phyloP scores from a whole-genome alignment of 192 early-diverging fungal genomes.

The Coemansia sp. region DNA sequence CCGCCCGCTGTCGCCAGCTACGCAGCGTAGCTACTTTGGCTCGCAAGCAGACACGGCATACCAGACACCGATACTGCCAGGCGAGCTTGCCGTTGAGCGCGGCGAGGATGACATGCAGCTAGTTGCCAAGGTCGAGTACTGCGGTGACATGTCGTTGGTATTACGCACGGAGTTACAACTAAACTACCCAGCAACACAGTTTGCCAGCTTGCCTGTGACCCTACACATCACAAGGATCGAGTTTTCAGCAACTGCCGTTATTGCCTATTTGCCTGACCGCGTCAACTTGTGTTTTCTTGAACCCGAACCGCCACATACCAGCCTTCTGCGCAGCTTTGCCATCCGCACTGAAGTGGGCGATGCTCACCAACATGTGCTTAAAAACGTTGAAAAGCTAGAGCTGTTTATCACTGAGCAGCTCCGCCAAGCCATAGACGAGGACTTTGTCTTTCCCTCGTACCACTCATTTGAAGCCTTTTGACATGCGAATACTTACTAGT shows the following conservation, averaged over 20 bases:
- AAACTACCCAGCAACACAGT: constrained; percentile 75
- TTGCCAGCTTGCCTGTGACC: constrained; percentile 74
- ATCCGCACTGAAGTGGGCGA: constrained; percentile 55
- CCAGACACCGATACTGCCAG: constrained; percentile 10
- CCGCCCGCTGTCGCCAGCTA: constrained; percentile 30
- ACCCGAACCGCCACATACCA: constrained; percentile 42
- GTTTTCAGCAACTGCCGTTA: constrained; percentile 69
- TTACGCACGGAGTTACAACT: constrained; percentile 70
- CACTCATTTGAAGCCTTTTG: constrained; percentile 59
- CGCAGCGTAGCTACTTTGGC: constrained; percentile 25
- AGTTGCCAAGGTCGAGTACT: constrained; percentile 63
- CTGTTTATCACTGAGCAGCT: constrained; percentile 79
- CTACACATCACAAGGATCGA: constrained; percentile 70
- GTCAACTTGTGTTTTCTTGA: constrained; percentile 76
- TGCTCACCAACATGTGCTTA: constrained; percentile 61
- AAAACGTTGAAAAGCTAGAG: constrained; percentile 84
- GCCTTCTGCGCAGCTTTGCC: constrained; percentile 35
- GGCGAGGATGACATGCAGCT: constrained; percentile 69
- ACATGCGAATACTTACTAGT: not conserved
- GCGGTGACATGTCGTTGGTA: constrained; percentile 74
- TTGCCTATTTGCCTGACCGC: constrained; percentile 66
- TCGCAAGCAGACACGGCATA: constrained; percentile 9
- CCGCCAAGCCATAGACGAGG: constrained; percentile 72
- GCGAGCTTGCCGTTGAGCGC: constrained; percentile 20
- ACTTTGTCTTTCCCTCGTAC: constrained; percentile 78